phyloP scores from a whole-genome alignment of 2,329 filamentous ascomycete species.

The Pseudogymnoascus sp. region DNA sequence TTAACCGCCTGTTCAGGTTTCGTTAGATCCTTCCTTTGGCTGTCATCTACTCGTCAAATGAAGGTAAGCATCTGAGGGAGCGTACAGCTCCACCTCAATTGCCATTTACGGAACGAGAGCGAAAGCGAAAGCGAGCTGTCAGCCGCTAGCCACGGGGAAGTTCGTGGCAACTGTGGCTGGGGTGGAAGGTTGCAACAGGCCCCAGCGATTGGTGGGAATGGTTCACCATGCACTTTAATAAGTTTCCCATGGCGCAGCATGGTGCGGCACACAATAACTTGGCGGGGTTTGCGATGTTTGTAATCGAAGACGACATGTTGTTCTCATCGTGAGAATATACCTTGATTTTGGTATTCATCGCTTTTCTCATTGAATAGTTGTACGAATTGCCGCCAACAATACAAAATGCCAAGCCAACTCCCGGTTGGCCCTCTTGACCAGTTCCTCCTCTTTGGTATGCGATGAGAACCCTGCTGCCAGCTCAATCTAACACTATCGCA shows the following conservation, averaged over 20 bases:
- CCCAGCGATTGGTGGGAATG: background rate
- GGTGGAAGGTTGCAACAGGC: background rate
- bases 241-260: background rate
- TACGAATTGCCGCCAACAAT: background rate
- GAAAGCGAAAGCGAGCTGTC: background rate
- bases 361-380: background rate
- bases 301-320: background rate
- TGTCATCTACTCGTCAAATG: background rate
- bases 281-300: background rate
- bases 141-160: background rate
- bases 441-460: conserved; percentile 19
- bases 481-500: conserved; percentile 6
- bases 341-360: background rate
- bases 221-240: background rate
- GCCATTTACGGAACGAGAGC: background rate
- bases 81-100: background rate
- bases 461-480: background rate
- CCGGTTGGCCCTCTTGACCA: conserved; percentile 12
- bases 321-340: background rate
- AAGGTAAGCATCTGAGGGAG: background rate
- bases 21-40: background rate
- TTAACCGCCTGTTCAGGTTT: background rate
- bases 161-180: background rate
- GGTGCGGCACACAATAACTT: background rate
- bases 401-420: background rate